phyloP scores from a whole-genome alignment of 768 basidiomycete species.

The Asterophora lycoperdoides region DNA sequence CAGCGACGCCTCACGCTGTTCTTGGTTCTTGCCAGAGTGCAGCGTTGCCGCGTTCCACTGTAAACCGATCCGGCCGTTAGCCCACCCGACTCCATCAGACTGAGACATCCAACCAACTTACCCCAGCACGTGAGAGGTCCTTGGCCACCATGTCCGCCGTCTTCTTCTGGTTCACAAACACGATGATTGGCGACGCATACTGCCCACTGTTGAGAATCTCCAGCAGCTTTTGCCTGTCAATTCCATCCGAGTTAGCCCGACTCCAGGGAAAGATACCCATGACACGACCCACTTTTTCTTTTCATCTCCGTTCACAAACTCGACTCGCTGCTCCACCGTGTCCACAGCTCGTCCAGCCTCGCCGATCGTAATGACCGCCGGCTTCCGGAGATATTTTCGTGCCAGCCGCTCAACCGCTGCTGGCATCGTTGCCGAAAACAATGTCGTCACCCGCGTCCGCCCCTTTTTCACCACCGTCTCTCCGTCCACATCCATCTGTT shows the following conservation, averaged over 20 bases:
- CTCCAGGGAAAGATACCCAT: not conserved
- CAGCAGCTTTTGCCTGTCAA: constrained; percentile 67
- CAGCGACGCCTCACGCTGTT: constrained; percentile 91
- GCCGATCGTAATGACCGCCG: constrained; percentile 96
- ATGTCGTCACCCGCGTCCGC: constrained; percentile 85
- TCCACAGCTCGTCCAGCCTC: constrained; percentile 98
- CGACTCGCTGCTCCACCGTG: constrained; percentile 94
- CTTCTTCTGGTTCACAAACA: constrained; percentile 99
- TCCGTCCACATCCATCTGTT: constrained; percentile 77
- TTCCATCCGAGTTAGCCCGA: constrained; percentile 13
- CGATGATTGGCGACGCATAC: constrained; percentile 89
- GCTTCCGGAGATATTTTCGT: constrained; percentile 87
- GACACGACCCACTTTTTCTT: constrained; percentile 83
- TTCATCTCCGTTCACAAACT: constrained; percentile 89
- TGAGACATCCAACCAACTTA: constrained; percentile 36
- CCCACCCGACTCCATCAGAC: not conserved
- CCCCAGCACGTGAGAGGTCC: constrained; percentile 84
- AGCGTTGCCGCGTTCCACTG: constrained; percentile 89
- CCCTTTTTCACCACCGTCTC: constrained; percentile 66
- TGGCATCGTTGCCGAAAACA: constrained; percentile 99
- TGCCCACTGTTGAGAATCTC: constrained; percentile 89
- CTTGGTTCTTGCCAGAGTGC: constrained; percentile 97
- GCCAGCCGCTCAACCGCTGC: constrained; percentile 93
- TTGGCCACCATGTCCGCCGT: constrained; percentile 98
- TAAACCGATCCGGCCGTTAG: not conserved